Conservation (phyloP, 106 monocot species). For the Phalaenopsis equestris region DNA sequence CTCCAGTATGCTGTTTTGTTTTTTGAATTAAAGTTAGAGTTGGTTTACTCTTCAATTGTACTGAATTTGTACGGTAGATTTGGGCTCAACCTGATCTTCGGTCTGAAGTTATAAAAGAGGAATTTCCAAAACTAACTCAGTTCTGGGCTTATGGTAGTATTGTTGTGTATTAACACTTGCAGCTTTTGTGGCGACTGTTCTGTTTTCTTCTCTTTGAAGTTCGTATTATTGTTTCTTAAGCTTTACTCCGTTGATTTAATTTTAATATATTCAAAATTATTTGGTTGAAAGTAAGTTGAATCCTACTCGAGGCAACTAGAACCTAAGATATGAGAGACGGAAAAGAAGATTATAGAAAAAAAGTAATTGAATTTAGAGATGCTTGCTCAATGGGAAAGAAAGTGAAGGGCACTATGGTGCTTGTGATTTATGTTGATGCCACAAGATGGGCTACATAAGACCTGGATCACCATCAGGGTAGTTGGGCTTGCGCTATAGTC, state of each 20-base stretch:
- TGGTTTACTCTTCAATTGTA: background rate
- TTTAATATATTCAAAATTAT: background rate
- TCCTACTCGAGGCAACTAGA: background rate
- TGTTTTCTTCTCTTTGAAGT: background rate
- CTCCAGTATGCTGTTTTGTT: background rate
- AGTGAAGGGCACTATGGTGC: background rate
- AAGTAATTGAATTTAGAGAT: background rate
- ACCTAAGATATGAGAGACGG: background rate
- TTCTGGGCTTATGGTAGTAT: background rate
- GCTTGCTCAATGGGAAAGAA: too few relatives aligned
- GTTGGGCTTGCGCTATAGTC: too few relatives aligned
- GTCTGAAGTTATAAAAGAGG: background rate
- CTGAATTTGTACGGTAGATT: background rate
- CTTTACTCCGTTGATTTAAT: background rate
- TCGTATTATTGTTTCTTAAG: background rate
- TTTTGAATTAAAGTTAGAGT: background rate
- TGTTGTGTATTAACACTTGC: background rate
- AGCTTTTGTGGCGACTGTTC: background rate
- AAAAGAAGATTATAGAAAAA: background rate
- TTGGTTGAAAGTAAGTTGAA: slow-evolving; percentile 1
- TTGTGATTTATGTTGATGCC: background rate
- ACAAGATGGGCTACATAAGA: too few relatives aligned
- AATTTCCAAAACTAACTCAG: background rate
- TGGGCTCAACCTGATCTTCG: background rate
- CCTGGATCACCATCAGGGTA: too few relatives aligned